Percentiles rank a stretch among this genome's conserved stretches.
Conservation (phyloP, 192 early-diverging fungal genomes). For the Dissophora globulifera region DNA sequence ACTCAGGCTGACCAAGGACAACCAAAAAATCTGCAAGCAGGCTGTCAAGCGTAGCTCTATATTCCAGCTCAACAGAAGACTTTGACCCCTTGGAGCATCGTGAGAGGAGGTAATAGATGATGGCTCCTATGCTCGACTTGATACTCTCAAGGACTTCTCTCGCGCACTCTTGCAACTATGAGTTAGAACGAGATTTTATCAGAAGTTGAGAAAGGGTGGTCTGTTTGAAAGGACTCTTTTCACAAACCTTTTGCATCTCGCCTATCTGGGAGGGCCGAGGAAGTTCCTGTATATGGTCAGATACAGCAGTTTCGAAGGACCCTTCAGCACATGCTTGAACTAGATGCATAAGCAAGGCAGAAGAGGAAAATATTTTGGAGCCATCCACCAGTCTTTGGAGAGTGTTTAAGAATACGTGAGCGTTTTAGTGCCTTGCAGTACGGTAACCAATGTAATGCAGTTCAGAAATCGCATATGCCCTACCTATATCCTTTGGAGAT, state of each 20-base stretch:
- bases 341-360: slow-evolving; percentile 44
- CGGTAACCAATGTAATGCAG: not conserved
- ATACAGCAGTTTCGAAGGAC: not conserved
- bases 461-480: not conserved
- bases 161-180: slow-evolving; percentile 10
- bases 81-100: slow-evolving; percentile 58
- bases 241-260: slow-evolving; percentile 31
- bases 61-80: slow-evolving; percentile 74
- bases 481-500: slow-evolving; percentile 61
- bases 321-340: slow-evolving; percentile 26
- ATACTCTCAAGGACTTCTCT: slow-evolving; percentile 1
- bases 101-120: slow-evolving; percentile 52
- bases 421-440: no score
- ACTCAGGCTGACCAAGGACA: slow-evolving; percentile 85
- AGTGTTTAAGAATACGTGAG: no score
- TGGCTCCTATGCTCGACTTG: slow-evolving; percentile 22
- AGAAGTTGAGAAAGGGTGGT: not conserved
- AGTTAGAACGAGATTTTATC: not conserved
- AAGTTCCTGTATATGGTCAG: slow-evolving; percentile 14
- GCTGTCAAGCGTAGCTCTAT: slow-evolving; percentile 74
- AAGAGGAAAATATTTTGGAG: slow-evolving; percentile 41
- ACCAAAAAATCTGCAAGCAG: slow-evolving; percentile 77
- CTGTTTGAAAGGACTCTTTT: not conserved
- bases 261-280: slow-evolving; percentile 3
- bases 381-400: slow-evolving; percentile 41